Evolutionary conservation across 345 rosid species (phyloP), one percentile per base, ranked within the genome.

Genomic region (Salix purpurea): DNA sequence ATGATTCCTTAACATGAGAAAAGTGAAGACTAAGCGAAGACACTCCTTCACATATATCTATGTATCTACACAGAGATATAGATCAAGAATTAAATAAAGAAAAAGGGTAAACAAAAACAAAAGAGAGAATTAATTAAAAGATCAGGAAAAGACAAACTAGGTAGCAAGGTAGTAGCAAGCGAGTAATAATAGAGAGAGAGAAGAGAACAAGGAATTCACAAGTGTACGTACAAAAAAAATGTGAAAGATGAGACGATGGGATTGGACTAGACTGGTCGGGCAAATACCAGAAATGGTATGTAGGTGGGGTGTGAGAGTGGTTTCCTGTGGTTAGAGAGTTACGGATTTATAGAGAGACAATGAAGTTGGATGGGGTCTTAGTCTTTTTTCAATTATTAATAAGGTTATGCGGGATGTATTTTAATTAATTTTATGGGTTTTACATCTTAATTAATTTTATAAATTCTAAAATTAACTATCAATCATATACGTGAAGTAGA

Each of bases 251-350:
- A 80, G 65, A 37, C 18, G 50, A 44, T 44, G 4, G 69, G 84
- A 81, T 77, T 81, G 74, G 80, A 81, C 84, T 77, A 73, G 75
- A 81, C 78, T 73, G 84, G 81, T 81, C 81, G 81, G 72, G 71
- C 48, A 56, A 73, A 67, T 61, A 56, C 62, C 23, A 11, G 11
- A 56, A 70, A 32, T 13, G 36, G 60, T 48, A 7, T 14, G 40
- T 36, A 65, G 26, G 76, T 77, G 74, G 67, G 67, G 26, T 4
- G 12, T 66, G 62, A 11, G 52, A 39, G 67, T 52, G 76, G 71
- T 74, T 64, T 26, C 19, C 23, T 32, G 4, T 69, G 39, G 21
- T 42, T 7, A 7, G 12, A 18, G 68, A 39, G 39, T 19, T 28
- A 23, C 13, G 23, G 36, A 69, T 76, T 58, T 56, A 52, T 30